Evolutionary conservation across 495 filamentous ascomycete genomes (phyloP), one percentile per base, ranked within the genome.

Genomic region (Aspergillus ostianus): DNA sequence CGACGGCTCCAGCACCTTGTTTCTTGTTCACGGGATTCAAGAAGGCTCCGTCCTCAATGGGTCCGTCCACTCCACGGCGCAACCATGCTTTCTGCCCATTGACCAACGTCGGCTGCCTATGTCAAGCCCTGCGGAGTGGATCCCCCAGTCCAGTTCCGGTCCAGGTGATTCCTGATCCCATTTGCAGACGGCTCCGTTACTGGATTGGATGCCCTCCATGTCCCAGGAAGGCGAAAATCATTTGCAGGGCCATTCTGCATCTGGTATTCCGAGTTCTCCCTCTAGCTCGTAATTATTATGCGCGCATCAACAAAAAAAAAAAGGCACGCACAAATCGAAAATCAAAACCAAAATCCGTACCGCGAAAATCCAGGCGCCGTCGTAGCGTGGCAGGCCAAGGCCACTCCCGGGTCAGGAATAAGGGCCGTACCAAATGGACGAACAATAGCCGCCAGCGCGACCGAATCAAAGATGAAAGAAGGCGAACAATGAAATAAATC

Each of bases 1-100:
- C 36, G 36, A 41, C 8, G 36, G 36, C 36, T 41, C 36, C 36
- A 41, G 36, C 36, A 62, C 51, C 63, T 65, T 62, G 63, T 59
- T 59, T 27, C 48, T 17, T 41, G 36, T 17, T 41, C 36, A 41
- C 36, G 36, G 36, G 36, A 51, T 21, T 51, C 17, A 26, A 51
- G 26, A 21, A 51, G 48, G 19, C 36, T 19, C 48, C 48, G 48
- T 51, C 48, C 9, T 27, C 10, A 13, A 21, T 51, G 26, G 48
- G 48, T 51, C 48, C 48, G 18, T 21, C 26, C 20, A 21, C 48
- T 21, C 26, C 20, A 21, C 48, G 26, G 48, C 48, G 48, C n/a
- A 21, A 51, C 20, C 48, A 41, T 17, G 36, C 36, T 41, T 41
- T 41, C 5, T 41, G 36, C 36, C 36, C 36, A 54, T 54, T 54